A percentile compares a stretch with the other conserved stretches of the same genome.
Conservation (phyloP, 306 rosid species). For the Cucurbita ficifolia region DNA sequence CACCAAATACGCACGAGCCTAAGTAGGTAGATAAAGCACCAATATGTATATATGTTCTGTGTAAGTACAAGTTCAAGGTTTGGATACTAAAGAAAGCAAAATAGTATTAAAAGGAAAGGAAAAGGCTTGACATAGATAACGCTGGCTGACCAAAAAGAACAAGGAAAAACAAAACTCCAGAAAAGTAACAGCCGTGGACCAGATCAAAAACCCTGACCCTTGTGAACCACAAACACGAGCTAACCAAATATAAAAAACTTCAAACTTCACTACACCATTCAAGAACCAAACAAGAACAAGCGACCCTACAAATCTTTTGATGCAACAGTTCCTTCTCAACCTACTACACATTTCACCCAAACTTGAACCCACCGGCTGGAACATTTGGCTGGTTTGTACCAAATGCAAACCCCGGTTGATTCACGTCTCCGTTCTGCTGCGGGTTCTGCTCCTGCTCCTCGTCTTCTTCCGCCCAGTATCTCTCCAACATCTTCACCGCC, state of each 20-base stretch:
- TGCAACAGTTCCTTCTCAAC: background rate
- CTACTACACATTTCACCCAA: slow-evolving; percentile 13
- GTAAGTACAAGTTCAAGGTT: background rate
- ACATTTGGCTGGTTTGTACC: slow-evolving; percentile 35
- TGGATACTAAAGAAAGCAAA: background rate
- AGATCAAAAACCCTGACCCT: slow-evolving; percentile 30
- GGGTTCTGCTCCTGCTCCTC: slow-evolving; percentile 23
- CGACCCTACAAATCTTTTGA: background rate
- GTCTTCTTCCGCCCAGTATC: slow-evolving; percentile 59
- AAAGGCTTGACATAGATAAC: background rate
- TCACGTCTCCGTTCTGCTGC: slow-evolving; percentile 19
- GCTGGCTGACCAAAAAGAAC: background rate
- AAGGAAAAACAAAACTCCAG: background rate
- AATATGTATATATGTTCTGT: background rate
- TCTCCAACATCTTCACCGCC: slow-evolving; percentile 61
- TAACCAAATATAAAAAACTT: background rate
- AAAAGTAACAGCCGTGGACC: slow-evolving; percentile 4
- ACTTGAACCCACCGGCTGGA: slow-evolving; percentile 46
- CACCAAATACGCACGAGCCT: too few relatives aligned
- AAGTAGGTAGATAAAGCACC: too few relatives aligned
- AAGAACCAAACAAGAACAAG: background rate
- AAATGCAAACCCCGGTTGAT: slow-evolving; percentile 29
- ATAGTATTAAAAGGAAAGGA: background rate
- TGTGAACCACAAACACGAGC: slow-evolving; percentile 11
- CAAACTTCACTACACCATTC: background rate